Percentiles rank a stretch among this genome's conserved stretches.
These are phyloP conservation scores for Erythrophleum ivorense DNA, from an alignment of 331 rosid species.

Conservation along the genomic window DNA sequence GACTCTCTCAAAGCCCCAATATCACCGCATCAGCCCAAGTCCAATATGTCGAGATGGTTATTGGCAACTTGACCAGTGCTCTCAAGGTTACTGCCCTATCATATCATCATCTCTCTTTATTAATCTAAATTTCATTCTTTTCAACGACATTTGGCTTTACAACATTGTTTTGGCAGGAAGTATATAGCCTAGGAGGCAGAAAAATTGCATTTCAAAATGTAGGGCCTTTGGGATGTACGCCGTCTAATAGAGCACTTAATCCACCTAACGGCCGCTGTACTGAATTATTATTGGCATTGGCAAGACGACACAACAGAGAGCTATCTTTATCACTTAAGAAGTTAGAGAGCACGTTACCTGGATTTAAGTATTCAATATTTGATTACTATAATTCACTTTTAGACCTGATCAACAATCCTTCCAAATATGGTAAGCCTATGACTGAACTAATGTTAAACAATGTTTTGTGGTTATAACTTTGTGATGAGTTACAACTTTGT, in stretches of 20 bases:
- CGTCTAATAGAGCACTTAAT: not conserved
- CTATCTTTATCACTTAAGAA: not conserved
- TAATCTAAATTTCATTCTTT: not conserved
- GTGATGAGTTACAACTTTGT: not conserved
- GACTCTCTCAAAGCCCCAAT: not conserved
- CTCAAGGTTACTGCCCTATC: not conserved
- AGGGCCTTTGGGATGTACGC: conserved; percentile 32
- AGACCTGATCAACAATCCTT: conserved; percentile 21
- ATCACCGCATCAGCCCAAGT: not conserved
- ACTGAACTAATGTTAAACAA: no score
- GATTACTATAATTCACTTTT: not conserved
- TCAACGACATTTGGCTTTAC: not conserved
- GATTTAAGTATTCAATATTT: conserved; percentile 34
- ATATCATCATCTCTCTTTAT: not conserved
- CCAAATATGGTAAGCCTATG: conserved; percentile 20
- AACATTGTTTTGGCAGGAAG: conserved; percentile 18
- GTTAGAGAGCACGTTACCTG: not conserved
- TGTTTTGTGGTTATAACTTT: no score
- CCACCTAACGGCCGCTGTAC: not conserved
- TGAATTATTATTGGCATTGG: not conserved
- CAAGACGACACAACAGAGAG: conserved; percentile 32
- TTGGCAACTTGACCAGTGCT: not conserved
- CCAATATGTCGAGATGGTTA: not conserved
- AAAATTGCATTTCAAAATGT: conserved; percentile 42
- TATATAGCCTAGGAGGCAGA: conserved; percentile 42